phyloP scores from a whole-genome alignment of 139 green algal species.

The Chlamydomonas sp. region DNA sequence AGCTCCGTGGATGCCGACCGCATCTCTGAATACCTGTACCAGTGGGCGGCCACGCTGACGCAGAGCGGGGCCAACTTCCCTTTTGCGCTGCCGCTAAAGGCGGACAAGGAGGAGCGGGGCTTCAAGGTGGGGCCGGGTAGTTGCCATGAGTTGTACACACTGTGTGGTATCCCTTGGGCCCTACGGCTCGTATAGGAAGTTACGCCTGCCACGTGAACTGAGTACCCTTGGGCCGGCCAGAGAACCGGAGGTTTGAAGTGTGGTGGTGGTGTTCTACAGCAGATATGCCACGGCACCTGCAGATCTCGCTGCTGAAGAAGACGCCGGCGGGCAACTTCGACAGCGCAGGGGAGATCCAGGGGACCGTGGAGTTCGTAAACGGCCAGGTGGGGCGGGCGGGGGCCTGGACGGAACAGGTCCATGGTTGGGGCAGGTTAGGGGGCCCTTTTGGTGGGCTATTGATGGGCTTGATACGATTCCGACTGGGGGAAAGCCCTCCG shows the following conservation, averaged over 20 bases:
- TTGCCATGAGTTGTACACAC: not conserved
- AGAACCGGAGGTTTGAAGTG: not conserved
- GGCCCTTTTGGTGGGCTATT: no score
- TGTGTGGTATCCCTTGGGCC: not conserved
- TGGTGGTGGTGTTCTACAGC: not conserved
- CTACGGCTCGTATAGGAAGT: not conserved
- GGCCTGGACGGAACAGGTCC: no score
- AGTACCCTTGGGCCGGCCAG: not conserved
- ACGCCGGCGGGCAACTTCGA: slow-evolving; percentile 31
- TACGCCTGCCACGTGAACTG: not conserved
- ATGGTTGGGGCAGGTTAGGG: no score
- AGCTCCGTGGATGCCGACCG: not conserved
- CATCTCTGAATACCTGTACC: slow-evolving; percentile 29
- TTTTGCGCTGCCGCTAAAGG: slow-evolving; percentile 46
- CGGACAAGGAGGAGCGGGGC: slow-evolving; percentile 30
- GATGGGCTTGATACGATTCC: no score
- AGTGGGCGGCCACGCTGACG: slow-evolving; percentile 54
- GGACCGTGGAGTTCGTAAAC: slow-evolving; percentile 30
- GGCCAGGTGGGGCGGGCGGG: not conserved
- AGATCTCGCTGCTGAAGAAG: slow-evolving; percentile 23
- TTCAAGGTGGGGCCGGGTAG: slow-evolving; percentile 25
- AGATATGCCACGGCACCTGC: not conserved
- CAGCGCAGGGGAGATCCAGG: slow-evolving; percentile 46
- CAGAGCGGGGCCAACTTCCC: slow-evolving; percentile 46
- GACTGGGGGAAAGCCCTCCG: no score